Evolutionary conservation across 2,329 filamentous ascomycete species (phyloP).

Genomic region (Microsporum ferrugineum): DNA sequence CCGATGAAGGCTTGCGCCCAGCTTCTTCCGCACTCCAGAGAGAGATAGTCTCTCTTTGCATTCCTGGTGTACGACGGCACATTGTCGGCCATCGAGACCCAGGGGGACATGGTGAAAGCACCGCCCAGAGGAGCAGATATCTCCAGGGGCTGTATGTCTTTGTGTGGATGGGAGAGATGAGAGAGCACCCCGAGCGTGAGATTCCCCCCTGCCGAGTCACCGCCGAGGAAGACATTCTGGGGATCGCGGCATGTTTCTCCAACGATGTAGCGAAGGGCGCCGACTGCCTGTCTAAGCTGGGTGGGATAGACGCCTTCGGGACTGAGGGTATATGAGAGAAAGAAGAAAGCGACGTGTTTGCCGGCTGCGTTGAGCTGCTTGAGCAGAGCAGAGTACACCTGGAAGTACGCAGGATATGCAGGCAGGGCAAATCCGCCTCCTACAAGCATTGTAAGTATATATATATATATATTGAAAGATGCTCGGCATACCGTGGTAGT

Average conservation of each 20-base stretch:
- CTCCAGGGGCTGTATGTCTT: constrained; percentile 35
- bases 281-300: constrained; percentile 33
- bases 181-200: constrained; percentile 30
- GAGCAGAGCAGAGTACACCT: constrained; percentile 39
- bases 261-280: constrained; percentile 31
- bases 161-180: constrained; percentile 44
- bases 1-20: constrained; percentile 43
- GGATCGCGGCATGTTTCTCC: constrained; percentile 24
- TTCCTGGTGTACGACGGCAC: constrained; percentile 37
- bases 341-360: constrained; percentile 40
- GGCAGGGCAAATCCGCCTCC: constrained; percentile 48
- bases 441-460: constrained; percentile 16
- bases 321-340: constrained; percentile 50
- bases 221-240: constrained; percentile 29
- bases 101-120: constrained; percentile 47
- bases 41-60: constrained; percentile 42
- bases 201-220: constrained; percentile 37
- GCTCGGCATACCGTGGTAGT: constrained; percentile 26
- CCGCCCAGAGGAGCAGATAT: constrained; percentile 38
- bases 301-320: constrained; percentile 35
- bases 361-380: constrained; percentile 32
- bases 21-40: constrained; percentile 26
- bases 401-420: constrained; percentile 25
- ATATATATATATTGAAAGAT: background rate
- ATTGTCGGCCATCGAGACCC: constrained; percentile 42